Percentiles rank a stretch among this genome's conserved stretches.
Conservation (phyloP, 148 eudicot species). For the Vaccinium myrtillus region DNA sequence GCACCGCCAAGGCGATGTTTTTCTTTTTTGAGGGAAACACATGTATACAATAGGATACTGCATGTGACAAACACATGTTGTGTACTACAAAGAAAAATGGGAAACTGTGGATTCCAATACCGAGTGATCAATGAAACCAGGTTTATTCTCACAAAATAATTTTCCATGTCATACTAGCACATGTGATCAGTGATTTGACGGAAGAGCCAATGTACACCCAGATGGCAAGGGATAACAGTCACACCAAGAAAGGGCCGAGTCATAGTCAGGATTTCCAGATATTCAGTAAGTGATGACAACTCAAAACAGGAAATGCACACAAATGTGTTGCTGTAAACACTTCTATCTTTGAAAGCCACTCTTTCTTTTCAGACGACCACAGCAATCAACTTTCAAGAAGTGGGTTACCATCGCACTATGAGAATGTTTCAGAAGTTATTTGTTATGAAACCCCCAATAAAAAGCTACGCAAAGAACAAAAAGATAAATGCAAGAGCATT, state of each 20-base stretch:
- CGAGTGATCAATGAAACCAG: not conserved
- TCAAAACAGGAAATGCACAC: not conserved
- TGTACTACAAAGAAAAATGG: not conserved
- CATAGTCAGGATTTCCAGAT: not conserved
- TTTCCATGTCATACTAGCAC: not conserved
- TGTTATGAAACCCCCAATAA: not conserved
- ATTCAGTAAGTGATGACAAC: not conserved
- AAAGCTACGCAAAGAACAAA: not conserved
- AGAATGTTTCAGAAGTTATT: not conserved
- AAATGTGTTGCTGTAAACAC: not conserved
- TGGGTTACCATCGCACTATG: not conserved
- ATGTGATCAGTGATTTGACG: not conserved
- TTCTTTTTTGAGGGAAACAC: too few relatives aligned
- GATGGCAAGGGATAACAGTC: not conserved
- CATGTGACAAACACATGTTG: not conserved
- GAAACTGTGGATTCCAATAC: not conserved
- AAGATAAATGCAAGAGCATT: not conserved
- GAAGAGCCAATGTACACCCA: not conserved
- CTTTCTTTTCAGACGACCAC: not conserved
- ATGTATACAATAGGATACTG: too few relatives aligned
- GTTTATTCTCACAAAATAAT: not conserved
- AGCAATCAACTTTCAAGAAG: not conserved
- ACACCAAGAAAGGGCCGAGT: not conserved
- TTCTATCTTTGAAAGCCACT: not conserved
- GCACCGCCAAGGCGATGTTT: too few relatives aligned